A percentile compares a stretch with the other conserved stretches of the same genome.
Conservation (phyloP, 2,329 filamentous ascomycete genomes). For the Tolypocladium inflatum region DNA sequence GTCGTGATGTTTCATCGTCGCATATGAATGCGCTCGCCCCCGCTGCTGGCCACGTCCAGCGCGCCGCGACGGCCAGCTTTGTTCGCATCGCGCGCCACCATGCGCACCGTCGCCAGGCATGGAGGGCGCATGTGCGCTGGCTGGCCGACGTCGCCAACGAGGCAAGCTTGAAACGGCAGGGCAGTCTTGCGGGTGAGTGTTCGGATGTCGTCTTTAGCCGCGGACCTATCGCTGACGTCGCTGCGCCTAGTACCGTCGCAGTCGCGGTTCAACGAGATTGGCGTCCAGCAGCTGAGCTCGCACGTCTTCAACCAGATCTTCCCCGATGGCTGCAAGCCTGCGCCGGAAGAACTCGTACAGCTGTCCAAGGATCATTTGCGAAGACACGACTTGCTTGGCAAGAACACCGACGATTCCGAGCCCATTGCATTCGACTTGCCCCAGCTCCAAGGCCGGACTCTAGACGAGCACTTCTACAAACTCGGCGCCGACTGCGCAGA, state of each 20-base stretch:
- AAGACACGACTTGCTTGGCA: slow-evolving; percentile 80
- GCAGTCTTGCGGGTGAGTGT: slow-evolving; percentile 32
- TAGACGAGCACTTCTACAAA: slow-evolving; percentile 92
- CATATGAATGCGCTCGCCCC: slow-evolving; percentile 20
- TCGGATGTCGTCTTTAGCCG: neutral
- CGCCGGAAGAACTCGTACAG: slow-evolving; percentile 63
- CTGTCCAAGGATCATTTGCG: slow-evolving; percentile 74
- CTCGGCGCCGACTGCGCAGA: slow-evolving; percentile 81
- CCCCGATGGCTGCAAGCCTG: slow-evolving; percentile 40
- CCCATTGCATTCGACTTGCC: slow-evolving; percentile 86
- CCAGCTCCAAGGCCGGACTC: slow-evolving; percentile 61
- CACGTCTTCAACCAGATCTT: slow-evolving; percentile 82
- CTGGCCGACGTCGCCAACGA: slow-evolving; percentile 26
- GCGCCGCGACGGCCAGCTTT: slow-evolving; percentile 35
- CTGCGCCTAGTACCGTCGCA: slow-evolving; percentile 33
- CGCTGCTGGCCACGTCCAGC: slow-evolving; percentile 26
- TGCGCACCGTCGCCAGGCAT: slow-evolving; percentile 26
- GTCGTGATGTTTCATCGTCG: slow-evolving; percentile 15
- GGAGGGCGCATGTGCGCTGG: slow-evolving; percentile 32
- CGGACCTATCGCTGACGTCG: neutral
- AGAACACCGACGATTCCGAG: slow-evolving; percentile 67
- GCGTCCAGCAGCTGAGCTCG: slow-evolving; percentile 84
- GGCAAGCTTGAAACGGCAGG: slow-evolving; percentile 7
- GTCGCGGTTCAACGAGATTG: slow-evolving; percentile 82
- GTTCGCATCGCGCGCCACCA: slow-evolving; percentile 41